phyloP scores from a whole-genome alignment of 345 rosid genomes.

The Corchorus olitorius region DNA sequence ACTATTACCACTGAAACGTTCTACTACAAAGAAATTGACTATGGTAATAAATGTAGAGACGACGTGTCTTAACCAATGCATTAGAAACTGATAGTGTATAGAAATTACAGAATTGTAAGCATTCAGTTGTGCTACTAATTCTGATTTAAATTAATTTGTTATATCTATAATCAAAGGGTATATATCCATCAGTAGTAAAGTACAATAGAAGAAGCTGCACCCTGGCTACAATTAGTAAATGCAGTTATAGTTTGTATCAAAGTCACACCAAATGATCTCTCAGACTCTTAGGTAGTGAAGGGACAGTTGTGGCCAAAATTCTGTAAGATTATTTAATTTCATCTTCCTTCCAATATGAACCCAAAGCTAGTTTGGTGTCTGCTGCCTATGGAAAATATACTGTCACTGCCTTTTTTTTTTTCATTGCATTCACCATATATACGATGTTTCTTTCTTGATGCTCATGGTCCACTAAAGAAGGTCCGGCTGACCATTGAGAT shows the following conservation, averaged over 20 bases:
- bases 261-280: neutral
- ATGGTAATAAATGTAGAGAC: too few relatives aligned
- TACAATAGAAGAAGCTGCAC: conserved; percentile 1
- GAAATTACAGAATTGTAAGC: too few relatives aligned
- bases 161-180: too few relatives aligned
- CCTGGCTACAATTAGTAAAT: neutral
- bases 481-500: conserved; percentile 2
- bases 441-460: neutral
- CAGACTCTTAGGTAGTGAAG: neutral
- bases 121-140: too few relatives aligned
- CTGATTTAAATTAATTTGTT: too few relatives aligned
- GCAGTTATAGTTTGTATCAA: neutral
- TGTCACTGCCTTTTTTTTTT: neutral
- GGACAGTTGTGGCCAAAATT: neutral
- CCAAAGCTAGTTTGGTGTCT: neutral
- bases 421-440: neutral
- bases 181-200: neutral
- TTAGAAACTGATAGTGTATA: too few relatives aligned
- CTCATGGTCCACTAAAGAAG: neutral
- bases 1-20: too few relatives aligned
- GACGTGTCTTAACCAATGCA: too few relatives aligned
- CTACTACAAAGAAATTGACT: too few relatives aligned
- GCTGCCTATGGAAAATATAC: neutral
- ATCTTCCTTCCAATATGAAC: neutral
- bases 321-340: neutral